phyloP scores from a whole-genome alignment of 1,284 basidiomycete genomes.

The Fistulinella staudtii region DNA sequence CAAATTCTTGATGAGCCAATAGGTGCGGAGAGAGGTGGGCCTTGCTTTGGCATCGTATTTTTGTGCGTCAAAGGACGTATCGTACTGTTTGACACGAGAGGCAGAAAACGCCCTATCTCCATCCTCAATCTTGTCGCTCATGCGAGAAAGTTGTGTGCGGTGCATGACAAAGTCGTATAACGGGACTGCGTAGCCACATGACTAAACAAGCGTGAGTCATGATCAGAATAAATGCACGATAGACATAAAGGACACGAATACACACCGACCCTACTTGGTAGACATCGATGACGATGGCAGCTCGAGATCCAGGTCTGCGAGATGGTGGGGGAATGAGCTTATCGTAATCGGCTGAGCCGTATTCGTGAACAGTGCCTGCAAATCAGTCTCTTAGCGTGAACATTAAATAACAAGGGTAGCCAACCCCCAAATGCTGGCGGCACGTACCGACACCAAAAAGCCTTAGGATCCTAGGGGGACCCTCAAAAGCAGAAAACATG shows the following conservation, averaged over 20 bases:
- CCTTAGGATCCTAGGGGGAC: conserved; percentile 48
- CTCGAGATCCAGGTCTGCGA: conserved; percentile 49
- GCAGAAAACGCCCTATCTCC: conserved; percentile 16
- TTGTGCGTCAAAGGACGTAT: background rate
- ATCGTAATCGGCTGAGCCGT: conserved; percentile 50
- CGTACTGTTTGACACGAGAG: background rate
- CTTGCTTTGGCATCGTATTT: background rate
- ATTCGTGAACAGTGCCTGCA: conserved; percentile 48
- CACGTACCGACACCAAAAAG: conserved; percentile 48
- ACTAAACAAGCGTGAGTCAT: conserved; percentile 31
- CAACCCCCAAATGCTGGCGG: no score
- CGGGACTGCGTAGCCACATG: conserved; percentile 52
- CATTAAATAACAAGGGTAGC: no score
- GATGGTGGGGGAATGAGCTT: conserved; percentile 38
- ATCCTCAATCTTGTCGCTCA: conserved; percentile 28
- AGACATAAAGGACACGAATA: conserved; percentile 3
- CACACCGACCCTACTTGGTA: conserved; percentile 51
- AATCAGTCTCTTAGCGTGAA: no score
- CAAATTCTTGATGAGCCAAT: conserved; percentile 45
- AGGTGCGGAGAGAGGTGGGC: conserved; percentile 39
- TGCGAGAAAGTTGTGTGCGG: conserved; percentile 38
- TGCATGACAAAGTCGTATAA: conserved; percentile 45
- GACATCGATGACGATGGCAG: conserved; percentile 49
- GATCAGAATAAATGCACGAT: background rate
- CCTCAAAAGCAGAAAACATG: conserved; percentile 53